phyloP scores from a whole-genome alignment of 257 asterid genomes.

The Solanum chmielewskii region DNA sequence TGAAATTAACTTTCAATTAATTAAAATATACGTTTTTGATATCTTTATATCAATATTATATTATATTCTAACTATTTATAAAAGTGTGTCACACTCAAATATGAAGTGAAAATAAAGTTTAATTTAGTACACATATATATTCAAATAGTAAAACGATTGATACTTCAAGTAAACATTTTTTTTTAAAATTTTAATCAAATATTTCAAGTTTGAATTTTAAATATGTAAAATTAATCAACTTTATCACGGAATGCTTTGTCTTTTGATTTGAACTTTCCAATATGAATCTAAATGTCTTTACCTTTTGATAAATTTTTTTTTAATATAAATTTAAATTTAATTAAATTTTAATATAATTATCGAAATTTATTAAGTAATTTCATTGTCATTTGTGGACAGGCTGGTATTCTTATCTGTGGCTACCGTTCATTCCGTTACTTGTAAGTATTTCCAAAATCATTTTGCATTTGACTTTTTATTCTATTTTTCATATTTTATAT shows the following conservation, averaged over 20 bases:
- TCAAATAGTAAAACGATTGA: background rate
- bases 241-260: rapidly evolving
- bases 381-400: constrained; percentile 33
- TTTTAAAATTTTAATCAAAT: background rate
- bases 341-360: rapidly evolving
- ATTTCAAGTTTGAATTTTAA: background rate
- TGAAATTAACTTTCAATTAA: background rate
- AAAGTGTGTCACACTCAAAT: background rate
- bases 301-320: rapidly evolving
- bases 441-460: constrained; percentile 32
- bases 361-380: background rate
- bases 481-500: background rate
- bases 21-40: background rate
- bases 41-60: background rate
- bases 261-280: background rate
- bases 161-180: background rate
- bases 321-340: background rate
- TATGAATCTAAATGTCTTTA: background rate
- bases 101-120: background rate
- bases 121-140: background rate
- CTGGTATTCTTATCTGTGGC: constrained; percentile 81
- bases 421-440: constrained; percentile 75
- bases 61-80: background rate
- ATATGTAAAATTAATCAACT: background rate
- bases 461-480: background rate